A percentile compares a stretch with the other conserved stretches of the same genome.
These are phyloP conservation scores for Diaporthe helianthi DNA, from an alignment of 2,329 filamentous ascomycete genomes.

Conservation along the genomic window DNA sequence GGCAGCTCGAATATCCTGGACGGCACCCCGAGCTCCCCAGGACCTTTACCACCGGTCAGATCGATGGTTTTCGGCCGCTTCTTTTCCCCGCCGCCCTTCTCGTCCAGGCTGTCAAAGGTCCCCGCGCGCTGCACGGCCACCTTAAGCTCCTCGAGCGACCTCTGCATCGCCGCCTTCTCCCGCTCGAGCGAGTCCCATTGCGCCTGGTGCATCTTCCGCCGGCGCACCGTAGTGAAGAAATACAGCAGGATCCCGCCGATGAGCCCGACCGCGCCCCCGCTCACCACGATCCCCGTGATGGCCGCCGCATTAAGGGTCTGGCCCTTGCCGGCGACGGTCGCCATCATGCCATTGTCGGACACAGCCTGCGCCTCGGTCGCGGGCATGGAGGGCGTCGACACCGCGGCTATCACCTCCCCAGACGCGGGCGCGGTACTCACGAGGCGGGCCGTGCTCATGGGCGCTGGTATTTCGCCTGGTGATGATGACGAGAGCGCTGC, in stretches of 20 bases:
- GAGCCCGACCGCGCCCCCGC: constrained; percentile 15
- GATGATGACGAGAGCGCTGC: neutral
- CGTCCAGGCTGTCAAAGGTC: constrained; percentile 19
- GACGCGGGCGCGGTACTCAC: neutral
- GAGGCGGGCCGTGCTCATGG: neutral
- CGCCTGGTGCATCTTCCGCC: constrained; percentile 10
- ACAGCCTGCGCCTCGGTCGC: neutral
- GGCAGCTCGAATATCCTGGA: constrained; percentile 17
- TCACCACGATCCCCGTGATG: constrained; percentile 21
- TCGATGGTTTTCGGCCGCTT: constrained; percentile 19
- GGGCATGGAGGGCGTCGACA: neutral
- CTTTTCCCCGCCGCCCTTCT: neutral
- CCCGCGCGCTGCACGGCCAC: constrained; percentile 12
- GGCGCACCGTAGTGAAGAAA: constrained; percentile 20
- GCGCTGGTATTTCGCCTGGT: neutral
- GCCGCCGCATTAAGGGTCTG: constrained; percentile 1
- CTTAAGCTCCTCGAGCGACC: constrained; percentile 21
- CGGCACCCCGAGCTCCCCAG: constrained; percentile 2
- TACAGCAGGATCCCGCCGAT: constrained; percentile 22
- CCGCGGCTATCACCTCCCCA: constrained; percentile 14
- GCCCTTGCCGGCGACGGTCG: neutral
- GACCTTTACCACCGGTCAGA: constrained; percentile 1
- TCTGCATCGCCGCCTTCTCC: constrained; percentile 21
- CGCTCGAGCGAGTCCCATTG: constrained; percentile 23
- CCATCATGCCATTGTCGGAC: neutral